Conservation (phyloP, 495 filamentous ascomycete genomes). For the Pyrenula massariospora region DNA sequence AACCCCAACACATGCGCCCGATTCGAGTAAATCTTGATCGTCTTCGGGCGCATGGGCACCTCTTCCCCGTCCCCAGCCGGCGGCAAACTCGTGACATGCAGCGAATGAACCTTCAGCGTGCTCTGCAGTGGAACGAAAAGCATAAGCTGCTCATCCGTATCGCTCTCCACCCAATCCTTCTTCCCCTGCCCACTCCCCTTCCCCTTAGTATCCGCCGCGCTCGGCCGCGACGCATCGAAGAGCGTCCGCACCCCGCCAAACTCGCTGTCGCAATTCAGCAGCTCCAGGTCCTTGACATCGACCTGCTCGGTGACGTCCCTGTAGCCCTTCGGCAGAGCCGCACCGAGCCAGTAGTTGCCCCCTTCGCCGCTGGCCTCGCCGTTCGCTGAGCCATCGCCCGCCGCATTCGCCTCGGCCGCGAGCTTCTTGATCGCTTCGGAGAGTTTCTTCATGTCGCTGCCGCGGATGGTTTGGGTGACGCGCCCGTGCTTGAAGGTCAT, state of each 20-base stretch:
- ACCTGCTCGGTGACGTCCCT: constrained; percentile 71
- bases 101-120: constrained; percentile 78
- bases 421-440: constrained; percentile 61
- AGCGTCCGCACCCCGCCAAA: constrained; percentile 58
- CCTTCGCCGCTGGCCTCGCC: constrained; percentile 25
- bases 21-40: constrained; percentile 74
- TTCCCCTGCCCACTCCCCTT: constrained; percentile 29
- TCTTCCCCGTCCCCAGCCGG: constrained; percentile 57
- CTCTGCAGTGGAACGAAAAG: constrained; percentile 85
- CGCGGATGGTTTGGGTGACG: constrained; percentile 54
- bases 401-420: constrained; percentile 50
- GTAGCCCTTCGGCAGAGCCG: constrained; percentile 68
- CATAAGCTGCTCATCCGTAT: constrained; percentile 97
- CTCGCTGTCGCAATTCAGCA: constrained; percentile 71
- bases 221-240: constrained; percentile 59
- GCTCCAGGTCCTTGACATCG: constrained; percentile 67
- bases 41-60: constrained; percentile 73
- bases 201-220: constrained; percentile 31
- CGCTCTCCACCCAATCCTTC: constrained; percentile 91
- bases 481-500: constrained; percentile 73
- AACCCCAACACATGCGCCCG: constrained; percentile 81
- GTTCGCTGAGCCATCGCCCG: constrained; percentile 27
- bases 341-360: constrained; percentile 55
- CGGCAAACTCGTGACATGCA: constrained; percentile 79
- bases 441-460: constrained; percentile 60